These are phyloP conservation scores for Macrolepiota fuliginosa DNA, from an alignment of 768 basidiomycete genomes.

Conservation along the genomic window DNA sequence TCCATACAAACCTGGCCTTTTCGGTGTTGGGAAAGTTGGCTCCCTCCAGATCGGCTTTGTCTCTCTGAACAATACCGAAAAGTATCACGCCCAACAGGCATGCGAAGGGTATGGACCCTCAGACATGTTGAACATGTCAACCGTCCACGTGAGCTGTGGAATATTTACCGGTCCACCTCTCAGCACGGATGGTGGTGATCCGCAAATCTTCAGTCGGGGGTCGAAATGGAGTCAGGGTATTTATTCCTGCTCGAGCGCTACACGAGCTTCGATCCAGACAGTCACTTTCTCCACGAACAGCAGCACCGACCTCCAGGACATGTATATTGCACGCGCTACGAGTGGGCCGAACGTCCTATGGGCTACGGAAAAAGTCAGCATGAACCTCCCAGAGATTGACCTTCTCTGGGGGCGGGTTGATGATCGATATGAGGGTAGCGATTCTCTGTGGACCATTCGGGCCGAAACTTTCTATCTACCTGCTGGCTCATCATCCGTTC, in stretches of 20 bases:
- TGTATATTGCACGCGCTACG: not conserved
- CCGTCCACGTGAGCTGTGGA: conserved; percentile 17
- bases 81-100: not conserved
- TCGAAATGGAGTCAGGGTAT: not conserved
- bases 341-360: not conserved
- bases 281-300: not conserved
- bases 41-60: not conserved
- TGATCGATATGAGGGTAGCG: conserved; percentile 6
- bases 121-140: conserved; percentile 18
- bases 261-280: not conserved
- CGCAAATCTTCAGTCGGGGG: not conserved
- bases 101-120: conserved; percentile 20
- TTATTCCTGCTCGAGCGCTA: not conserved
- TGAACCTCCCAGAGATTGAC: not conserved
- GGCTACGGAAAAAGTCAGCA: not conserved
- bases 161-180: conserved; percentile 17
- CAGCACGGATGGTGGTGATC: conserved; percentile 22
- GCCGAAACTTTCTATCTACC: conserved; percentile 4
- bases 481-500: conserved; percentile 1
- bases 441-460: conserved; percentile 6
- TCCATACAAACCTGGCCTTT: not conserved
- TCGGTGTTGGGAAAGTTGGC: not conserved
- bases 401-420: conserved; percentile 7
- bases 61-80: not conserved
- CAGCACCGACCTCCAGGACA: not conserved